Evolutionary conservation across 495 filamentous ascomycete genomes (phyloP).

Genomic region (Rostrohypoxylon terebratum): DNA sequence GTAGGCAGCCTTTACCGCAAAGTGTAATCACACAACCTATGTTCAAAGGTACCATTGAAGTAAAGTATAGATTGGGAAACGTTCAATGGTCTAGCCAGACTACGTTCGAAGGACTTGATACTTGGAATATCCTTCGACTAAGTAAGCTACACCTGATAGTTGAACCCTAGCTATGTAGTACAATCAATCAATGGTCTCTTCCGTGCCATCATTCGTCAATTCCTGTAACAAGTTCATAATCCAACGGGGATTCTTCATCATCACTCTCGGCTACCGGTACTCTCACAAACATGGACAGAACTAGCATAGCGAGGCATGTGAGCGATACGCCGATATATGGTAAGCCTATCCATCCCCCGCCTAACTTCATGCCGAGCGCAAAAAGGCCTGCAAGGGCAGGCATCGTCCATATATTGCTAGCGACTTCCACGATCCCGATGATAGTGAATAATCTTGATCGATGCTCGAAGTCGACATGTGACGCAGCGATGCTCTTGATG

Average conservation of each 20-base stretch:
- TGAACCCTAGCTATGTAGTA: neutral
- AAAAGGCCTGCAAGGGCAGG: constrained; percentile 48
- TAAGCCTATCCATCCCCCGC: constrained; percentile 48
- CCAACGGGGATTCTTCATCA: constrained; percentile 30
- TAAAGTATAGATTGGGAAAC: too few relatives aligned
- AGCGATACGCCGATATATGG: constrained; percentile 49
- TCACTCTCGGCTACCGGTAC: constrained; percentile 9
- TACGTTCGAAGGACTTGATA: too few relatives aligned
- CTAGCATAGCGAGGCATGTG: constrained; percentile 44
- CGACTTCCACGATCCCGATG: constrained; percentile 41
- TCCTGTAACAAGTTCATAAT: neutral
- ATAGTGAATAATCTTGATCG: constrained; percentile 48
- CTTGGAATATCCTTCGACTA: too few relatives aligned
- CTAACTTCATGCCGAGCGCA: constrained; percentile 47
- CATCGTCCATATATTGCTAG: constrained; percentile 43
- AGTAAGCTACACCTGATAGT: neutral
- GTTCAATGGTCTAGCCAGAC: too few relatives aligned
- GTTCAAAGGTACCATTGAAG: too few relatives aligned
- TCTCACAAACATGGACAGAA: constrained; percentile 37
- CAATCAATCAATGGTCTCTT: neutral
- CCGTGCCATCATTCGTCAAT: neutral
- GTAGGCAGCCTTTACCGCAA: too few relatives aligned
- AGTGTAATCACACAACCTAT: too few relatives aligned
- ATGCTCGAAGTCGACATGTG: constrained; percentile 41
- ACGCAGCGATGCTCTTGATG: constrained; percentile 45